Evolutionary conservation across 106 monocot genomes (phyloP).

Genomic region (Allium cepa): DNA sequence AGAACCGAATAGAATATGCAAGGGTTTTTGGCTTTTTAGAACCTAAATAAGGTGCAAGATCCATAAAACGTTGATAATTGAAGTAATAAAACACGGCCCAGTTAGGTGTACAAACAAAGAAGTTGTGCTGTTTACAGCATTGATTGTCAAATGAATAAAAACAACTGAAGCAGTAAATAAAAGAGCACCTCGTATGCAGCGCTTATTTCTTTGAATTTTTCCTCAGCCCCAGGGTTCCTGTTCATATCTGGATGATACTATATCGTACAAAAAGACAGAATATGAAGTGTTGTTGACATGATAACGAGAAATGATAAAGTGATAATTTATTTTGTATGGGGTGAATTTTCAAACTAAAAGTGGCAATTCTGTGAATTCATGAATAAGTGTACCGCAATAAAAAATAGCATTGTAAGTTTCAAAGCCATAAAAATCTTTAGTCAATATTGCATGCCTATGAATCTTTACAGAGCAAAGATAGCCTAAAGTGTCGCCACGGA

Average conservation of each 20-base stretch:
- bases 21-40: too few species aligned
- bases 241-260: slow-evolving; percentile 99
- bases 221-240: slow-evolving; percentile 81
- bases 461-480: not conserved
- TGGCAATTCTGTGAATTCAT: not conserved
- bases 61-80: too few species aligned
- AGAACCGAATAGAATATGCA: slow-evolving; percentile 5
- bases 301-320: not conserved
- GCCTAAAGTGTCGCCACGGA: too few species aligned
- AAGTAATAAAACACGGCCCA: too few species aligned
- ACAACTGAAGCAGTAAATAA: slow-evolving; percentile 1
- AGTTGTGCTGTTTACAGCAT: not conserved
- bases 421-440: not conserved
- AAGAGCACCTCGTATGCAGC: slow-evolving; percentile 91
- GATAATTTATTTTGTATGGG: not conserved
- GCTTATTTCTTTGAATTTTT: slow-evolving; percentile 97
- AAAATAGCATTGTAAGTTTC: not conserved
- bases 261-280: slow-evolving; percentile 12
- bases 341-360: not conserved
- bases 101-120: too few species aligned
- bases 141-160: slow-evolving; percentile 1
- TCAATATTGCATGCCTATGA: not conserved
- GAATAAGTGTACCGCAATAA: not conserved
- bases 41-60: too few species aligned
- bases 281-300: not conserved